Evolutionary conservation across 2,329 filamentous ascomycete genomes (phyloP), one percentile per base, ranked within the genome.

Genomic region (Aspergillus sp.): DNA sequence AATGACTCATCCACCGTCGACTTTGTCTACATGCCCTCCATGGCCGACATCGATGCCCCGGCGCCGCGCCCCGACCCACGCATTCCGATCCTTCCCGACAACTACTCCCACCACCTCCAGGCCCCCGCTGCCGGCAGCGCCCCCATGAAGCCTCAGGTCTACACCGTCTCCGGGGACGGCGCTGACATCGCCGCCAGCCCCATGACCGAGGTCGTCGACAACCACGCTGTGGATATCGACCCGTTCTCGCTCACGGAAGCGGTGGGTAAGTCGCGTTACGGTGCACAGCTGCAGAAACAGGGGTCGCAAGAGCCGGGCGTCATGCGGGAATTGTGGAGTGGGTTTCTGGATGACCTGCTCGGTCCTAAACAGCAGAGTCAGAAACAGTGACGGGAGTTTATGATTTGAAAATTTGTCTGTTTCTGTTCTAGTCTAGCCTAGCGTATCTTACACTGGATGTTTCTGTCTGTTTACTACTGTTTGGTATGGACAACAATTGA

Each of bases 1-100:
- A 76, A 79, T 49, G 83, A 86, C 70, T 73, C 69, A 53, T 84
- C 81, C 38, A 83, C 82, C 40, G 81, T 86, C 54, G 83, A 86
- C 73, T 85, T 86, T 63, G 78, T 79, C 60, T 85, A 79, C 72
- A 74, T 86, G 59, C 83, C 83, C 33, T 73, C 75, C 50, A 73
- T 78, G 59, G 72, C 77, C 24, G 65, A 73, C 47, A 68, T 76
- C 30, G 74, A 79, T 46, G 59, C 65, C 13, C 55, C 65, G 13
- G 53, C 68, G 26, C 57, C 66, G 43, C 63, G 66, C 24, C 64
- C 73, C 4, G 64, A 70, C 33, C 65, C 77, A 10, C 74, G 76
- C 45, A 75, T 82, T 42, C 81, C 81, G 52, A 75, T 82, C 58
- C 70, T 82, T 51, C 73, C 77, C 52, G 71, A 76, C 26, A 52